Percentiles rank a stretch among this genome's conserved stretches.
Conservation (phyloP, 1,284 basidiomycete species). For the Boletus subluridellus region DNA sequence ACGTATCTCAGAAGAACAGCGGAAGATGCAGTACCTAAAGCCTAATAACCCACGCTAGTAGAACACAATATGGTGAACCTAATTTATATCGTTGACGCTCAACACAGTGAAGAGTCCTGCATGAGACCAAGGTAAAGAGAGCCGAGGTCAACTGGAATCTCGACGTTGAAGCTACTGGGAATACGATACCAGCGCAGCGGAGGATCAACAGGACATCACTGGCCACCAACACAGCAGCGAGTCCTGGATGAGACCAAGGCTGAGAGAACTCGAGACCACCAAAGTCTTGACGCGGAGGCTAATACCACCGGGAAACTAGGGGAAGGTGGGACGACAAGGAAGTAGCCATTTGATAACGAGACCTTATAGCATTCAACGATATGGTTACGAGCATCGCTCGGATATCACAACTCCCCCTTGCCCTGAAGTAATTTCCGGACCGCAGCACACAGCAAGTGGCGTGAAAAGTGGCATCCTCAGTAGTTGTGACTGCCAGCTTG, state of each 20-base stretch:
- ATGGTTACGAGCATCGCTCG: too few species aligned
- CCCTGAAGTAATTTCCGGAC: not conserved
- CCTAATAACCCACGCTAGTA: not conserved
- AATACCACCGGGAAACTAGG: not conserved
- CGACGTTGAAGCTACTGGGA: too few species aligned
- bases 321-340: not conserved
- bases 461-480: too few species aligned
- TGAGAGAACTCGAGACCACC: not conserved
- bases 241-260: not conserved
- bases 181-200: too few species aligned
- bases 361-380: not conserved
- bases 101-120: too few species aligned
- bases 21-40: not conserved
- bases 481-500: not conserved
- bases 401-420: too few species aligned
- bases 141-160: too few species aligned
- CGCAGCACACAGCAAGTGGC: conserved; percentile 4
- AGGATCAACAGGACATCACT: too few species aligned
- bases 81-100: too few species aligned
- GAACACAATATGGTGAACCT: too few species aligned
- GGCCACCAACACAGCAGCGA: not conserved
- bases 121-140: too few species aligned
- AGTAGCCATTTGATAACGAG: not conserved
- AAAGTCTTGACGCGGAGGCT: not conserved
- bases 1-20: not conserved